Base-by-base conservation (phyloP, 352 stramenopile species). In the Lagenidium giganteum region DNA sequence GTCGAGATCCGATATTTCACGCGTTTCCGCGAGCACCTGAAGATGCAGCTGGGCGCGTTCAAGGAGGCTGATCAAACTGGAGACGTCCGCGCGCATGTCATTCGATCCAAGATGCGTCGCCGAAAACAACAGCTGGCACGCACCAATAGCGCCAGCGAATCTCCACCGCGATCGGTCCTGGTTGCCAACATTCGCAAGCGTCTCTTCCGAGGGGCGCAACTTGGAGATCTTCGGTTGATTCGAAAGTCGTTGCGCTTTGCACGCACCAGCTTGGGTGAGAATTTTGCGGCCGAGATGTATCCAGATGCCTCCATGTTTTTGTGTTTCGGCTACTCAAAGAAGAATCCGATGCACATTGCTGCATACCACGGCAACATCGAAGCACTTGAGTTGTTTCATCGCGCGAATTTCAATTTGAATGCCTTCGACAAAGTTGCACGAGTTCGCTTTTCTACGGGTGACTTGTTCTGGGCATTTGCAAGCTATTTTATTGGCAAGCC, bases 261-360 rank as follows among this genome's bases (percentile, higher is more conserved):
- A 0, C 70, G 64, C 36, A 46, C 58, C 21, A 53, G 73, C 36
- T 53, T 90, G 8, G 81, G 78, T 2, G 40, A 61, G 2, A 51
- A 38, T 18, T 93, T 90, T 45, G 70, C 74, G 3, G 52, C 49
- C 22, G 68, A 86, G 13, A 45, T 90, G 46, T 93, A 88, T 39
- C 63, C 67, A 2, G 78, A 89, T 28, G 69, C 78, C 9, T 60
- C 65, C 24, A 73, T 93, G 43, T 57, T 75, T 34, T 66, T 87
- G 16, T 73, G 84, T n/a, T 86, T 87, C 47, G 64, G 70, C n/a
- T 69, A 75, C 21, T 80, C 78, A 16, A 82, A 70, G 49, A 93
- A 93, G 51, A 90, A 93, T 37, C 81, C 81, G 20, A 78, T 93
- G 71, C 81, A 93, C 23, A 74, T 93, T 5, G 81, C 81, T 1